Evolutionary conservation across 2,329 filamentous ascomycete species (phyloP).

Genomic region (Dactylonectria estremocensis): DNA sequence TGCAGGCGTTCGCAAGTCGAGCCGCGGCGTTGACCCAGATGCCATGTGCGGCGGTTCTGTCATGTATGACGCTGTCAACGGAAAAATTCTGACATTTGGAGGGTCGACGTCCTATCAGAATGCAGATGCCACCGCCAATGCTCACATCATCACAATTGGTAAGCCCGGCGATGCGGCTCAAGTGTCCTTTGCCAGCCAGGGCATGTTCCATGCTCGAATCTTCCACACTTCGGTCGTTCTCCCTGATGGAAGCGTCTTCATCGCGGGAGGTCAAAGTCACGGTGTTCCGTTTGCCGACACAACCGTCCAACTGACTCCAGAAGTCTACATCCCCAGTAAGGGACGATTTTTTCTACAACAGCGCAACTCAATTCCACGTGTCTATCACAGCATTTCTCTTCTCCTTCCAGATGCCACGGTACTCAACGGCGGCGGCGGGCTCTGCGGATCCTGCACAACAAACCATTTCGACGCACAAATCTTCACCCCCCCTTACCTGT

Average conservation of each 20-base stretch:
- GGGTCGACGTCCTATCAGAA: slow-evolving; percentile 63
- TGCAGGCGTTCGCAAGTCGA: slow-evolving; percentile 45
- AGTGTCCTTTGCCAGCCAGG: no score
- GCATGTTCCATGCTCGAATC: slow-evolving; percentile 48
- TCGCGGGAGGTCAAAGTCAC: slow-evolving; percentile 58
- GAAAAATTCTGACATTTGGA: slow-evolving; percentile 69
- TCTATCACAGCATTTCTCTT: slow-evolving; percentile 31
- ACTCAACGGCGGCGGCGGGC: slow-evolving; percentile 36
- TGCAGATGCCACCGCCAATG: slow-evolving; percentile 58
- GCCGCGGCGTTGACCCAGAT: slow-evolving; percentile 56
- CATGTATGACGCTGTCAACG: slow-evolving; percentile 72
- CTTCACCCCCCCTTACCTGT: slow-evolving; percentile 36
- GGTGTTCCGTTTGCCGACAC: slow-evolving; percentile 29
- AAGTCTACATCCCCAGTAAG: slow-evolving; percentile 24
- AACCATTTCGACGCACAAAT: slow-evolving; percentile 42
- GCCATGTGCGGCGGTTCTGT: slow-evolving; percentile 70
- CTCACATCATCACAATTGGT: slow-evolving; percentile 65
- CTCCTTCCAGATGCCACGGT: slow-evolving; percentile 31
- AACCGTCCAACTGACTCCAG: slow-evolving; percentile 25
- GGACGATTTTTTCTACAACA: slow-evolving; percentile 31
- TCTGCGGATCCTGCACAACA: slow-evolving; percentile 31
- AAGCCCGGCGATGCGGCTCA: no score
- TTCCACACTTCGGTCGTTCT: slow-evolving; percentile 65
- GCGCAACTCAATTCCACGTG: slow-evolving; percentile 31
- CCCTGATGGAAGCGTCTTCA: slow-evolving; percentile 63